Evolutionary conservation across 257 asterid genomes (phyloP).

Genomic region (Solanum arcanum): DNA sequence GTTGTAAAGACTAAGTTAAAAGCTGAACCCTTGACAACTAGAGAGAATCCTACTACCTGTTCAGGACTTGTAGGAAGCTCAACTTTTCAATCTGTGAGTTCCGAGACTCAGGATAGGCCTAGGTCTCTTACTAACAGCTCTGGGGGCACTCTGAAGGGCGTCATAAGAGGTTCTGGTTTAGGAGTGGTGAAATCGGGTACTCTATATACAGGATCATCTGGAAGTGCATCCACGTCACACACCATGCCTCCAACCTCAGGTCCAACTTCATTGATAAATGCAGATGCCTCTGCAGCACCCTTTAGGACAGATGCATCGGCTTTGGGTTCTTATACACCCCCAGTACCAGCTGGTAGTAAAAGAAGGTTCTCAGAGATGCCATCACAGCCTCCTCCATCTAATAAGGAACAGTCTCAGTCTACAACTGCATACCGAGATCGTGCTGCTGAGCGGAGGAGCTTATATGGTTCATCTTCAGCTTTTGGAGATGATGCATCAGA

Average conservation of each 20-base stretch:
- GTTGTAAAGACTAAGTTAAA: conserved; percentile 44
- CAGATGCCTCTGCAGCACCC: conserved; percentile 49
- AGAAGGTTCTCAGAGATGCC: conserved; percentile 97
- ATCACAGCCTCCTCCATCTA: conserved; percentile 28
- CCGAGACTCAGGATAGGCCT: conserved; percentile 55
- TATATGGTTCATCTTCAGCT: conserved; percentile 74
- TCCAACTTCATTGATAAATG: conserved; percentile 21
- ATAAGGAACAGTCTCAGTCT: conserved; percentile 55
- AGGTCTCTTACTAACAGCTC: conserved; percentile 37
- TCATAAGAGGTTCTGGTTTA: conserved; percentile 77
- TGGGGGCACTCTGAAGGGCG: conserved; percentile 73
- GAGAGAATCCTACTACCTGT: conserved; percentile 25
- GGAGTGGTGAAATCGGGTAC: conserved; percentile 82
- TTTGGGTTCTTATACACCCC: conserved; percentile 59
- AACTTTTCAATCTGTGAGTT: conserved; percentile 25
- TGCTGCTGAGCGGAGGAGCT: conserved; percentile 94
- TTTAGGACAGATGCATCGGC: conserved; percentile 81
- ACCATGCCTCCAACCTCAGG: conserved; percentile 23
- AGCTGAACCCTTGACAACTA: conserved; percentile 26
- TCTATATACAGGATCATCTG: conserved; percentile 43
- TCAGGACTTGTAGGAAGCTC: conserved; percentile 26
- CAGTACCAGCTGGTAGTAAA: conserved; percentile 59
- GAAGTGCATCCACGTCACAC: conserved; percentile 24
- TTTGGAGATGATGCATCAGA: conserved; percentile 57
- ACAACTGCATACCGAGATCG: conserved; percentile 71